phyloP scores from a whole-genome alignment of 2,329 filamentous ascomycete species.

The Botryotinia narcissicola region DNA sequence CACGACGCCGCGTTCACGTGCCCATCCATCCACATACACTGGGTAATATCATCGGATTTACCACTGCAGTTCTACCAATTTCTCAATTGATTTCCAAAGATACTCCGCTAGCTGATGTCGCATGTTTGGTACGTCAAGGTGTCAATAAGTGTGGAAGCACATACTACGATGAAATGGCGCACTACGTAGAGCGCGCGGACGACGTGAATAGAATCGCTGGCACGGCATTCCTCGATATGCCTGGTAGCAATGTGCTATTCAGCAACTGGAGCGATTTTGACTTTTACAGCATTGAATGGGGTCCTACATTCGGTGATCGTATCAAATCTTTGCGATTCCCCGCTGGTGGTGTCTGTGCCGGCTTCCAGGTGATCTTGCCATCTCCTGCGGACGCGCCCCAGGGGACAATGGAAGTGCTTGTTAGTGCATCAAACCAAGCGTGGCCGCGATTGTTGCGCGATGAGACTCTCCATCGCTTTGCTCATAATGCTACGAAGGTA shows the following conservation, averaged over 20 bases:
- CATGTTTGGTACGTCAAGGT: background rate
- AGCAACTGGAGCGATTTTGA: conserved; percentile 10
- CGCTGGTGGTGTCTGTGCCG: background rate
- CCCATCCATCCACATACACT: conserved; percentile 3
- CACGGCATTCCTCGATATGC: conserved; percentile 11
- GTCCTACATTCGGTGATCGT: conserved; percentile 1
- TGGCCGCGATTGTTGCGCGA: conserved; percentile 6
- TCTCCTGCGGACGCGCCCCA: conserved; percentile 2
- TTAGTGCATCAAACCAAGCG: conserved; percentile 8
- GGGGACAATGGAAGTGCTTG: conserved; percentile 8
- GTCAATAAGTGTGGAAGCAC: conserved; percentile 9
- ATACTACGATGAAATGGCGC: background rate
- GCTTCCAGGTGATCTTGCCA: conserved; percentile 12
- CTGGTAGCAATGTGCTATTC: conserved; percentile 9
- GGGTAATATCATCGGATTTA: conserved; percentile 7
- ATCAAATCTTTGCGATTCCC: conserved; percentile 8
- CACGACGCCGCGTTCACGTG: conserved; percentile 7
- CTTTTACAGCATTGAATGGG: conserved; percentile 15
- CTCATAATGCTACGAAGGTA: conserved; percentile 7
- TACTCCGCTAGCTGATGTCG: conserved; percentile 7
- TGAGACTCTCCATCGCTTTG: conserved; percentile 10
- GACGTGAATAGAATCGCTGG: conserved; percentile 1
- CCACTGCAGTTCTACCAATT: conserved; percentile 3
- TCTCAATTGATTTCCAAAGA: background rate
- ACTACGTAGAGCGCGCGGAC: conserved; percentile 4